These are phyloP conservation scores for Botrytis medusae DNA, from an alignment of 2,329 filamentous ascomycete species.

Conservation along the genomic window DNA sequence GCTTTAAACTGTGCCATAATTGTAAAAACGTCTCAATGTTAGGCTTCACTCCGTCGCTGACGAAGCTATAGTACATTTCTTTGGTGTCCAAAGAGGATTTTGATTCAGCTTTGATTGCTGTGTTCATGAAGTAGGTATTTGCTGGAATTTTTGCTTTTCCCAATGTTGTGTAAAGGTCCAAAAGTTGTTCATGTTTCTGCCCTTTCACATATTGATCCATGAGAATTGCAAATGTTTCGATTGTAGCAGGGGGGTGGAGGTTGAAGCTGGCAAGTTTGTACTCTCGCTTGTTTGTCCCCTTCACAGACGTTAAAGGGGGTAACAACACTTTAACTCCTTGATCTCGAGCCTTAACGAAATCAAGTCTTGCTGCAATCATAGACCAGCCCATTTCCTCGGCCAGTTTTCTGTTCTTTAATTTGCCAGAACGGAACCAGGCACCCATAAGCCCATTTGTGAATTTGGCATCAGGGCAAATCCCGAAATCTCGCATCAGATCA, in stretches of 20 bases:
- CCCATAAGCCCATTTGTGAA: conserved; percentile 82
- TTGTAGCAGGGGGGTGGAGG: conserved; percentile 59
- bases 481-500: conserved; percentile 70
- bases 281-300: conserved; percentile 25
- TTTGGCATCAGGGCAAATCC: conserved; percentile 66
- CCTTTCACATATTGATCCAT: conserved; percentile 69
- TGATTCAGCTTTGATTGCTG: conserved; percentile 57
- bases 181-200: conserved; percentile 56
- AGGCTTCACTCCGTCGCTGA: conserved; percentile 28
- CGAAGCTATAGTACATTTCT: background rate
- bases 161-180: conserved; percentile 62
- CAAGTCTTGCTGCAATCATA: conserved; percentile 70
- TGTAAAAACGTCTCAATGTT: conserved; percentile 37
- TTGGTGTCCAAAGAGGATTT: conserved; percentile 14
- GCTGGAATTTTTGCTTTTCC: conserved; percentile 62
- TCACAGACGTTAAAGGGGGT: conserved; percentile 26
- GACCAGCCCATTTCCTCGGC: conserved; percentile 71
- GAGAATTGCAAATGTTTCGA: conserved; percentile 77
- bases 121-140: conserved; percentile 77
- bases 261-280: conserved; percentile 40
- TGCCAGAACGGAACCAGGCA: conserved; percentile 69
- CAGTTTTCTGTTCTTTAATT: conserved; percentile 52
- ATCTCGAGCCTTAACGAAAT: conserved; percentile 55
- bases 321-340: conserved; percentile 15
- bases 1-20: conserved; percentile 38